These are phyloP conservation scores for Ambrosia trifida DNA, from an alignment of 129 eudicot species.

Conservation along the genomic window DNA sequence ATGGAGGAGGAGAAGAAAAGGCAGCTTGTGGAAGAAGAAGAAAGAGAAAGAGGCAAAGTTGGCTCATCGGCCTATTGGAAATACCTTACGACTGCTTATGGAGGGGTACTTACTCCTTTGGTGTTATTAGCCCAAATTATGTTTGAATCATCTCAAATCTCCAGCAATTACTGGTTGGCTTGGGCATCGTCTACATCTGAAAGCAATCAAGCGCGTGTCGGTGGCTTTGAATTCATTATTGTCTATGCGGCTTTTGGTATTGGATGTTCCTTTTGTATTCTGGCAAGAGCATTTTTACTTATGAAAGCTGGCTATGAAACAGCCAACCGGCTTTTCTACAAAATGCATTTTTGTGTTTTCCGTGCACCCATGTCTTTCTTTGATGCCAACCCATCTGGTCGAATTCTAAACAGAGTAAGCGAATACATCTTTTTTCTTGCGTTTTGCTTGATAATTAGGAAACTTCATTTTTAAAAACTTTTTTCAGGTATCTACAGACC, in stretches of 20 bases:
- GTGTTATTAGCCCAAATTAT: conserved; percentile 58
- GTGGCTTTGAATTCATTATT: conserved; percentile 46
- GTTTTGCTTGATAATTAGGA: conserved; percentile 8
- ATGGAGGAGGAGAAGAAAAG: conserved; percentile 32
- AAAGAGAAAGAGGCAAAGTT: conserved; percentile 76
- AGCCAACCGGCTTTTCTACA: conserved; percentile 64
- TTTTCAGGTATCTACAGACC: conserved; percentile 88
- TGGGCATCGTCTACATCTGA: conserved; percentile 78
- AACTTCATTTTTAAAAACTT: background rate
- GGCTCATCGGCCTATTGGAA: conserved; percentile 79
- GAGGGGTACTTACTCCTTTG: conserved; percentile 74
- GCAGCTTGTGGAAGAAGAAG: conserved; percentile 91
- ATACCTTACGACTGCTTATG: conserved; percentile 79
- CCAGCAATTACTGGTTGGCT: conserved; percentile 93
- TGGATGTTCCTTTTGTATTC: conserved; percentile 67
- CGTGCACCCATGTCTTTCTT: conserved; percentile 99
- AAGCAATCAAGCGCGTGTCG: conserved; percentile 48
- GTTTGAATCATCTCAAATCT: conserved; percentile 65
- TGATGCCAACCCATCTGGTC: conserved; percentile 93
- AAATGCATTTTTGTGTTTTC: conserved; percentile 73
- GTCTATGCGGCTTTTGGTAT: conserved; percentile 70
- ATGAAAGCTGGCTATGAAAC: conserved; percentile 66
- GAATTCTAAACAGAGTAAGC: conserved; percentile 77
- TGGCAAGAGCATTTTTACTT: conserved; percentile 50
- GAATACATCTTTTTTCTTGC: conserved; percentile 11